These are phyloP conservation scores for Hyaloscypha variabilis DNA, from an alignment of 495 filamentous ascomycete species.

Conservation along the genomic window DNA sequence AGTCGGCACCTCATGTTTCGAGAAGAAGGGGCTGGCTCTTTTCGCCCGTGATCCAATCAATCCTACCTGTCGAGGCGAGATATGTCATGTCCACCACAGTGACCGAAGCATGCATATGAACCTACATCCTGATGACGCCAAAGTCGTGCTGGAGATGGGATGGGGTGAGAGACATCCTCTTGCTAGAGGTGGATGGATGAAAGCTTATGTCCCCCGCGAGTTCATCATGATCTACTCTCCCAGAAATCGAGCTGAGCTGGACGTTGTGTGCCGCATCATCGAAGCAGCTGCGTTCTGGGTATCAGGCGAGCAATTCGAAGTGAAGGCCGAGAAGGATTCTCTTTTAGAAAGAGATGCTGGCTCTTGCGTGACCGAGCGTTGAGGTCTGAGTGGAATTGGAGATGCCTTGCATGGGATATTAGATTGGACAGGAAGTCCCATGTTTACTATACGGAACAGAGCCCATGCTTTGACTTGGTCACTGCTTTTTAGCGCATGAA, in stretches of 20 bases:
- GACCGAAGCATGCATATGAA: conserved; percentile 79
- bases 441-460: neutral
- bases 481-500: conserved; percentile 1
- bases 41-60: conserved; percentile 65
- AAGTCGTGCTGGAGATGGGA: conserved; percentile 72
- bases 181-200: conserved; percentile 55
- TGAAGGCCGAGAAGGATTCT: conserved; percentile 20
- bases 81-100: conserved; percentile 76
- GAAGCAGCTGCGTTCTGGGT: conserved; percentile 73
- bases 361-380: neutral
- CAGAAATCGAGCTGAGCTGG: conserved; percentile 66
- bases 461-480: neutral
- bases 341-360: conserved; percentile 5
- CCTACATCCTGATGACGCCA: conserved; percentile 78
- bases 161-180: conserved; percentile 93
- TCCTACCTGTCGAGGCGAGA: conserved; percentile 70
- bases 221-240: conserved; percentile 82
- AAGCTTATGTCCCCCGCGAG: conserved; percentile 31
- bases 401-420: neutral
- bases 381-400: neutral
- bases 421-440: neutral
- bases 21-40: conserved; percentile 76
- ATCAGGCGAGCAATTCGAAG: conserved; percentile 23
- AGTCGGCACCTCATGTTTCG: conserved; percentile 71
- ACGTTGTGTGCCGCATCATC: conserved; percentile 70